Evolutionary conservation across 345 rosid genomes (phyloP), one percentile per base, ranked within the genome.

Genomic region (Heritiera littoralis): DNA sequence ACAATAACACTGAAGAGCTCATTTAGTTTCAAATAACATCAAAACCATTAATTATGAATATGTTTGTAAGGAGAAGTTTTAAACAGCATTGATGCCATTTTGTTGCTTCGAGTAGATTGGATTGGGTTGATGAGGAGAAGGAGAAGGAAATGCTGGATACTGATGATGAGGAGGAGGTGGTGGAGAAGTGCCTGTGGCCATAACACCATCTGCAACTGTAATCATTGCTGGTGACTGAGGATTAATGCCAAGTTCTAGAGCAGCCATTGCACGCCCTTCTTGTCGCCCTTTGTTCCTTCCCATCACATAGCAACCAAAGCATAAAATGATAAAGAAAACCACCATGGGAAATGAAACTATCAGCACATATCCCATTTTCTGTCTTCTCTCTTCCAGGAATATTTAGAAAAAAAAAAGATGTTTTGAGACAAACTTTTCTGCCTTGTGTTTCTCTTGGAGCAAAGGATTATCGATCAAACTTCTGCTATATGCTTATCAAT

Each of bases 281-380:
- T 86, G 87, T 78, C 91, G 90, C 6, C 94, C 95, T 28, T 73
- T 86, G 45, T 86, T 81, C 63, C 91, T 87, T 5, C 97, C 95
- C 2, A 92, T 74, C 81, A 80, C 90, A 77, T 89, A 94, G 76
- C 98, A 92, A 0, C 94, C 94, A 18, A 94, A 81, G 17, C 38
- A 60, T 9, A 60, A 60, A 1, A 60, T 11, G 70, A 65, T 40
- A 8, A 65, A 65, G 9, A 65, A 35, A 35, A 65, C 7, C 20
- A 65, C 70, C 46, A 15, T 32, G n/a, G 70, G 70, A 65, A 35
- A 9, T 65, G 70, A 65, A 35, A 35, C 46, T 1, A 65, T 65
- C 20, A 65, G 20, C 70, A 65, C 70, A 38, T 13, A 35, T 35
- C 70, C 70, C 70, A 38, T 65, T 60, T 59, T 49, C 41, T 28